Conservation (phyloP, 116 monocot species). For the Iris pallida region DNA sequence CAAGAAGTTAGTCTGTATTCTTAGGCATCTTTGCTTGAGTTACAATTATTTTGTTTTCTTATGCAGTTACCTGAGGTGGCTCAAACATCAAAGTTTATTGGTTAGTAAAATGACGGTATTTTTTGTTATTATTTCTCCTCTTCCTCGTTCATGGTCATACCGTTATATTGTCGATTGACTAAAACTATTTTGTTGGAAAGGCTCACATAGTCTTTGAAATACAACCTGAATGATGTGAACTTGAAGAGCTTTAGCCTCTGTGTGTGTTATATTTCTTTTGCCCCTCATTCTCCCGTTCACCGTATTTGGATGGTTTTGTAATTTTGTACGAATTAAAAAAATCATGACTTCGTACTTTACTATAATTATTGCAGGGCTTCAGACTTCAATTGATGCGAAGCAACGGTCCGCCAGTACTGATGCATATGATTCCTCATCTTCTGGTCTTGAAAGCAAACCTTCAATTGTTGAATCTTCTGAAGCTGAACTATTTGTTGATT, state of each 20-base stretch:
- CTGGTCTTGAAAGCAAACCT: constrained; percentile 1
- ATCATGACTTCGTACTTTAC: background rate
- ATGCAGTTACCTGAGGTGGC: constrained; percentile 15
- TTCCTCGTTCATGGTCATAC: background rate
- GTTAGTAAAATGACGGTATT: constrained; percentile 17
- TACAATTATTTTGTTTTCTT: background rate
- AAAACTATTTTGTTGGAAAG: too few relatives aligned
- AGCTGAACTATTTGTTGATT: background rate
- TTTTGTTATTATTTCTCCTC: background rate
- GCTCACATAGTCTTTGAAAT: too few relatives aligned
- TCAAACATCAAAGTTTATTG: constrained; percentile 12
- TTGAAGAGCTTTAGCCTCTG: background rate
- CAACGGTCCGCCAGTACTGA: background rate
- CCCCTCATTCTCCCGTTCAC: background rate
- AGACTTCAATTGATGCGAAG: constrained; percentile 5
- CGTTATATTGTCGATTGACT: too few relatives aligned
- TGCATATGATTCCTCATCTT: background rate
- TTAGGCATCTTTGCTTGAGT: background rate
- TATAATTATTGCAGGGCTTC: background rate
- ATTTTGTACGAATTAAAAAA: background rate
- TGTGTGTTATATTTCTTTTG: too few relatives aligned
- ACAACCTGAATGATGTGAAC: background rate
- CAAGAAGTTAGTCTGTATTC: background rate
- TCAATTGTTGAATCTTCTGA: background rate
- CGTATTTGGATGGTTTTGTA: background rate